Evolutionary conservation across 169 alveolate genomes (phyloP).

Genomic region (Plasmodium cynomolgi): DNA sequence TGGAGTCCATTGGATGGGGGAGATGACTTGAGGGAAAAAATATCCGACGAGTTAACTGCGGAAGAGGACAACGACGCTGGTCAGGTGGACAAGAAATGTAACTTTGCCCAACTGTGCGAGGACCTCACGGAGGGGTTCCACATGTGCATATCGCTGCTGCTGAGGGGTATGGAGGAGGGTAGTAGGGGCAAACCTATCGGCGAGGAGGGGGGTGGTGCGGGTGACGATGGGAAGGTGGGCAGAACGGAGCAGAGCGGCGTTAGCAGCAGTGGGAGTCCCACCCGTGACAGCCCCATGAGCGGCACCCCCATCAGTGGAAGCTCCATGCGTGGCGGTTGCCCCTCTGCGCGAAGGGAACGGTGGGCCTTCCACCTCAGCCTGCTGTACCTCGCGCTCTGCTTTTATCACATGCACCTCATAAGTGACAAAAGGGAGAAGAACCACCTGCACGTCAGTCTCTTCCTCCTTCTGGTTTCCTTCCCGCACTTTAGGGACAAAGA

Average conservation of each 20-base stretch:
- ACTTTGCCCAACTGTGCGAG: neutral
- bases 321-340: neutral
- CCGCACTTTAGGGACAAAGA: constrained; percentile 25
- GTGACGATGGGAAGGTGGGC: neutral
- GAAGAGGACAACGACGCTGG: neutral
- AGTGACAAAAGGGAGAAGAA: neutral
- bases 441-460: constrained; percentile 25
- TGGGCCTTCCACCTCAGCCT: constrained; percentile 2
- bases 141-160: neutral
- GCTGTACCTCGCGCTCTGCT: constrained; percentile 51
- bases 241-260: neutral
- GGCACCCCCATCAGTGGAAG: neutral
- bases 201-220: neutral
- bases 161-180: neutral
- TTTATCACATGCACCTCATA: constrained; percentile 54
- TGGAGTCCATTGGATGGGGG: neutral
- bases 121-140: neutral
- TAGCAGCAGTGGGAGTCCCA: neutral
- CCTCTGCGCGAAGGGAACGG: neutral
- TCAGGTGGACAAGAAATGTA: neutral
- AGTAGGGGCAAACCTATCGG: neutral
- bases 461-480: constrained; percentile 28
- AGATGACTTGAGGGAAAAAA: neutral
- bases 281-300: too few relatives aligned
- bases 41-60: neutral